Evolutionary conservation across 345 rosid genomes (phyloP).

Genomic region (Bruguiera parviflora): DNA sequence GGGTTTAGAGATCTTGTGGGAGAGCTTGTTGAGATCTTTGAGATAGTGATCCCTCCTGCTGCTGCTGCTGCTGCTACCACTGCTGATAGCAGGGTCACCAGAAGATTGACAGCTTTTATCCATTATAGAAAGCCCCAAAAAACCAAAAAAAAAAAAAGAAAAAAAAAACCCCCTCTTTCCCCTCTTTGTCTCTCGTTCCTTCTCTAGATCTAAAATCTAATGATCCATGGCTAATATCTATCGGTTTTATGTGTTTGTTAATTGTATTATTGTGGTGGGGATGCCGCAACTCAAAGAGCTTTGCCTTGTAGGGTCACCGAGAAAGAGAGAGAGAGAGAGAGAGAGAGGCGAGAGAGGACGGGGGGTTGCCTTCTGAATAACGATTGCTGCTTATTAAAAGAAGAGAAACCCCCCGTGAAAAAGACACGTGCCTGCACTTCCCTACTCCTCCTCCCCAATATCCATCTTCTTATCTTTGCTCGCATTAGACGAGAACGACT

Average conservation of each 20-base stretch:
- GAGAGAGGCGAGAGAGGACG: no score
- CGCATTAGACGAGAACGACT: no score
- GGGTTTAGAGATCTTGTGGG: constrained; percentile 85
- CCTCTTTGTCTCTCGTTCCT: background rate
- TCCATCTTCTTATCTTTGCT: background rate
- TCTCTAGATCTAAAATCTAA: constrained; percentile 13
- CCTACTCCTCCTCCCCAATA: background rate
- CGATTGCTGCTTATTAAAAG: background rate
- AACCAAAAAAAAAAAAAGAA: background rate
- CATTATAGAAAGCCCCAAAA: constrained; percentile 25
- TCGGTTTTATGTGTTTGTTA: no score
- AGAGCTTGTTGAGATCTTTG: constrained; percentile 69
- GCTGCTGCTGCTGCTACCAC: constrained; percentile 20
- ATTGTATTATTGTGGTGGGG: background rate
- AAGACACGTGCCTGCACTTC: constrained; percentile 11
- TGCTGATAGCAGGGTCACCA: constrained; percentile 38
- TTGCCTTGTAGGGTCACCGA: background rate
- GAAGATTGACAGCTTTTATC: constrained; percentile 59
- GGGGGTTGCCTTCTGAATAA: background rate
- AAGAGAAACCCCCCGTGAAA: constrained; percentile 27
- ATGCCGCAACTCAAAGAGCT: background rate
- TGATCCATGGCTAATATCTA: background rate
- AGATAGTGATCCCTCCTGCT: constrained; percentile 29
- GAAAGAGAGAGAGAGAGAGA: no score
- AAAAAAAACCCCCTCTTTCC: background rate